Conservation (phyloP, 2,329 filamentous ascomycete species). For the Proliferodiscus dingleyae region DNA sequence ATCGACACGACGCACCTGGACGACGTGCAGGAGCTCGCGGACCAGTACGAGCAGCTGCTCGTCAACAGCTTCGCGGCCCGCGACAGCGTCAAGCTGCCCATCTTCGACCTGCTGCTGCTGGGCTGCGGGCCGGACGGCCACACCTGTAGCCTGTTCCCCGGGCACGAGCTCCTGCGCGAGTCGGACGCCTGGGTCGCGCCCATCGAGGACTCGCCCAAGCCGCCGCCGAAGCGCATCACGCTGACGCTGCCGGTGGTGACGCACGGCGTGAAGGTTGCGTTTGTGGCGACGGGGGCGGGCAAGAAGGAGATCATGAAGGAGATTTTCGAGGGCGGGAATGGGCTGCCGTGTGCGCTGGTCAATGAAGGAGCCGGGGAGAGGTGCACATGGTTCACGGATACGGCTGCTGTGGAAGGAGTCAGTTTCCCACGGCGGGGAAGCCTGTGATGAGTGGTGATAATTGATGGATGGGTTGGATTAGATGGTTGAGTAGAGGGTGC, state of each 20-base stretch:
- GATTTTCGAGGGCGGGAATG: conserved; percentile 75
- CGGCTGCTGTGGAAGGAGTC: conserved; percentile 79
- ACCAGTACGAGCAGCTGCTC: conserved; percentile 85
- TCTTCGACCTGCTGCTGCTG: conserved; percentile 90
- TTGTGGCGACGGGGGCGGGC: conserved; percentile 81
- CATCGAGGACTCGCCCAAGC: conserved; percentile 92
- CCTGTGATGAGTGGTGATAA: conserved; percentile 36
- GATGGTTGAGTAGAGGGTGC: background rate
- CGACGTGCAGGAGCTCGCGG: conserved; percentile 86
- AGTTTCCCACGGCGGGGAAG: conserved; percentile 72
- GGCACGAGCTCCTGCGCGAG: conserved; percentile 81
- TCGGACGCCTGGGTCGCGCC: conserved; percentile 86
- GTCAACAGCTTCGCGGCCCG: conserved; percentile 83
- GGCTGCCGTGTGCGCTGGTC: conserved; percentile 79
- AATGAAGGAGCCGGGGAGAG: conserved; percentile 80
- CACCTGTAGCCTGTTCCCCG: conserved; percentile 94
- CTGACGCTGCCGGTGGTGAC: conserved; percentile 86
- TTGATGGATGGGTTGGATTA: background rate
- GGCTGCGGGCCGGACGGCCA: conserved; percentile 95
- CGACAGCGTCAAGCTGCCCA: conserved; percentile 89
- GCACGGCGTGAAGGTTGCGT: conserved; percentile 80
- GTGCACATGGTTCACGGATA: conserved; percentile 93
- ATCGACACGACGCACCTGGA: conserved; percentile 65
- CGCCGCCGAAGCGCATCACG: conserved; percentile 84
- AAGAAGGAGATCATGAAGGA: conserved; percentile 91